phyloP scores from a whole-genome alignment of 192 early-diverging fungal species.

The Coemansia reversa region DNA sequence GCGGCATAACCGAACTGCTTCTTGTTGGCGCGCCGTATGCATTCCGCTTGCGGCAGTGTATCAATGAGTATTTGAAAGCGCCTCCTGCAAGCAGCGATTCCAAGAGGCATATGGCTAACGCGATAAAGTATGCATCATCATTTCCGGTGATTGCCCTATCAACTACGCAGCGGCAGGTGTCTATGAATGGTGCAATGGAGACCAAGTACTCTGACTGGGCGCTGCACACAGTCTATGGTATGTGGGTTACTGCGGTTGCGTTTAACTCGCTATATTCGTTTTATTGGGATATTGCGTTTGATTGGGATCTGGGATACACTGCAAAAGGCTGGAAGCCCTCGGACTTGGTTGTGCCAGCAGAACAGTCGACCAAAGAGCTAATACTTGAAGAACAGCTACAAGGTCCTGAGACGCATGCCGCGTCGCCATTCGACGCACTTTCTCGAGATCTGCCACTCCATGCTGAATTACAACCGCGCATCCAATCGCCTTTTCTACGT shows the following conservation, averaged over 20 bases:
- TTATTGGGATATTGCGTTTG: slow-evolving; percentile 94
- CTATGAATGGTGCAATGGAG: slow-evolving; percentile 14
- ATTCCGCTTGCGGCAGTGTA: slow-evolving; percentile 55
- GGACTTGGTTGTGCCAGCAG: slow-evolving; percentile 22
- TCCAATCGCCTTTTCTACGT: slow-evolving; percentile 56
- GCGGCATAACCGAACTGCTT: slow-evolving; percentile 23
- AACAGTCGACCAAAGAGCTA: slow-evolving; percentile 1
- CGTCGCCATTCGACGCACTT: slow-evolving; percentile 23
- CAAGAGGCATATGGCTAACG: slow-evolving; percentile 83
- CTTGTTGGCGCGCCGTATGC: slow-evolving; percentile 44
- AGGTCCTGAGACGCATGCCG: not conserved
- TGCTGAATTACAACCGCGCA: slow-evolving; percentile 1
- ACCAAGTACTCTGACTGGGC: slow-evolving; percentile 34
- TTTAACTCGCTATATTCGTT: slow-evolving; percentile 92
- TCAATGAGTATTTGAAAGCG: slow-evolving; percentile 45
- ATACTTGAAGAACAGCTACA: not conserved
- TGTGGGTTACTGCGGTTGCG: slow-evolving; percentile 67
- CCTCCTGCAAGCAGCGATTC: slow-evolving; percentile 33
- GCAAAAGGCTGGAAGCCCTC: slow-evolving; percentile 33
- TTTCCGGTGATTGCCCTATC: slow-evolving; percentile 55
- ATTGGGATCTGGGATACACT: slow-evolving; percentile 74
- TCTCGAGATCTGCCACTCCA: slow-evolving; percentile 3
- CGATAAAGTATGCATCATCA: slow-evolving; percentile 84
- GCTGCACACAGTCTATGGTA: slow-evolving; percentile 15
- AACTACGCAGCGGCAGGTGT: slow-evolving; percentile 27